These are phyloP conservation scores for Rhodomyrtus psidioides DNA, from an alignment of 441 rosid genomes.

Conservation along the genomic window DNA sequence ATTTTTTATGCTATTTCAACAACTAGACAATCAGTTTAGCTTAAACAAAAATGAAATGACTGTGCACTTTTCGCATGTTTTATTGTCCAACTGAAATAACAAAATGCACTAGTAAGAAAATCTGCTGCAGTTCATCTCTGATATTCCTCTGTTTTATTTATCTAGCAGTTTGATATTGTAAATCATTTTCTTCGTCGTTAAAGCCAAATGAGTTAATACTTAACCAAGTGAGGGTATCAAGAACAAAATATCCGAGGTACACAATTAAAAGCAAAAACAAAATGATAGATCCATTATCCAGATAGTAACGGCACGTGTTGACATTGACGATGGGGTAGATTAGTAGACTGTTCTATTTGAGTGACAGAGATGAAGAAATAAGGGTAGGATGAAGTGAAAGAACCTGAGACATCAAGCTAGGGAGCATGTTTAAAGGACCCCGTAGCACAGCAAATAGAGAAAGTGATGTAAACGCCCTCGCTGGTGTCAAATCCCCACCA, in stretches of 20 bases:
- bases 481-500: slow-evolving; percentile 12
- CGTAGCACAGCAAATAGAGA: slow-evolving; percentile 7
- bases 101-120: neutral
- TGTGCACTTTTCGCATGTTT: neutral
- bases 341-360: neutral
- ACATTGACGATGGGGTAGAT: neutral
- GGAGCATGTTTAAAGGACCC: slow-evolving; percentile 4
- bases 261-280: neutral
- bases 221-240: neutral
- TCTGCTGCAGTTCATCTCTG: neutral
- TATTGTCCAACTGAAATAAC: neutral
- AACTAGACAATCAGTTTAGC: neutral
- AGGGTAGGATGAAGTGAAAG: neutral
- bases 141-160: neutral
- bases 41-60: neutral
- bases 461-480: slow-evolving; percentile 7
- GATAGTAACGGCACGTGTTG: neutral
- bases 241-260: neutral
- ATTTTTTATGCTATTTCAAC: neutral
- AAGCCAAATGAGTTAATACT: neutral
- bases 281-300: neutral
- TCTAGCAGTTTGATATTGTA: neutral
- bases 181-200: neutral
- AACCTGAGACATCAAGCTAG: slow-evolving; percentile 6
- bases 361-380: neutral